Base-by-base conservation (phyloP, 2,329 filamentous ascomycete genomes). In the Fusarium sp. region DNA sequence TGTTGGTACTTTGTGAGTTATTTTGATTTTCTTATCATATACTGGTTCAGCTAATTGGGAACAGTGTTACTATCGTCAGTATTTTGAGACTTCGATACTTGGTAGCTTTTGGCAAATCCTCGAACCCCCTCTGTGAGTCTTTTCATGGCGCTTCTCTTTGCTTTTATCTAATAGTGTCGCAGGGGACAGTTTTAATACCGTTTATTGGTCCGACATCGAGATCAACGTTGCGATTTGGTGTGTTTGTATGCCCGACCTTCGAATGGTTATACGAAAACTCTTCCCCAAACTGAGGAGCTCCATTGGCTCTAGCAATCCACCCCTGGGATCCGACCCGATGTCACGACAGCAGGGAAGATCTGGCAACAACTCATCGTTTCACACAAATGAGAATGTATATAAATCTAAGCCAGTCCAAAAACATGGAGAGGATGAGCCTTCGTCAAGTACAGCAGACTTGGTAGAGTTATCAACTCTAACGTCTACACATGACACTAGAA, bases 141-240 rank as follows among this genome's bases (percentile, higher is more conserved):
- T 1, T 17, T 8, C 1, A 14, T 15, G 13, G 4, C 2, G 23
- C 3, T 25, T 30, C 4, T 11, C 10, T 11, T 15, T 3, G 13
- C 2, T 1, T 3, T 2, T 1, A 3, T 1, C 49, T 57, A 27
- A 58, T 1, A 8, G 2, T 1, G 2, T 1, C 4, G 2, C 7
- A 59, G 56, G 56, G 57, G 46, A 61, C 23, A 60, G 49, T 17
- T 61, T 40, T 4, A 20, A 60, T 4, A 60, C 57, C 4, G 60
- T 56, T 17, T 61, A 61, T n/a, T 61, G 57, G 57, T 61, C 57
- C 6, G 56, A 53, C 0, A 61, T 61, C 14, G 57, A 61, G 5
- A 35, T 61, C 1, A 61, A 61, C 1, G 45, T 61, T 6, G 57
- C 45, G 4, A 53, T 61, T 0, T 61, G 55, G 55, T 61, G 57